Conservation (phyloP, 2,329 filamentous ascomycete species). For the Trichoderma koningii region DNA sequence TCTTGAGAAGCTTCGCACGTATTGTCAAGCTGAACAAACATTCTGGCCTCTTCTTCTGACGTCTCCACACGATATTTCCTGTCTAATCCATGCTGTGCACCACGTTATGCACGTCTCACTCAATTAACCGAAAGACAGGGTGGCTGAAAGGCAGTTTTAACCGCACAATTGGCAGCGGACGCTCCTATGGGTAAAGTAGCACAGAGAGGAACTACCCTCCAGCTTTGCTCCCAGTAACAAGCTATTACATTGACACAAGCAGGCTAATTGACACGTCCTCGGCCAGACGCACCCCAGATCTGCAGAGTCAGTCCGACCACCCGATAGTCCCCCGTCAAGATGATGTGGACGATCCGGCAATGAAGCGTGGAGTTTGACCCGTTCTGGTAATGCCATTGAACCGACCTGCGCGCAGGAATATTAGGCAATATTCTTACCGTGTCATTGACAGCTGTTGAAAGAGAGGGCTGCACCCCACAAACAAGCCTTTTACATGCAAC, state of each 20-base stretch:
- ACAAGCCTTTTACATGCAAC: conserved; percentile 1
- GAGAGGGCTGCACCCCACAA: conserved; percentile 3
- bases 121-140: neutral
- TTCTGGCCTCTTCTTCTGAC: neutral
- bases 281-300: conserved; percentile 18
- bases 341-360: neutral
- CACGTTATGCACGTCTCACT: neutral
- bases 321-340: neutral
- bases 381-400: conserved; percentile 2
- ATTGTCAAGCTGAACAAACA: neutral
- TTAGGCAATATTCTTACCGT: conserved; percentile 8
- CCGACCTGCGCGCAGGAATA: neutral
- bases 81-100: neutral
- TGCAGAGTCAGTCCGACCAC: conserved; percentile 8
- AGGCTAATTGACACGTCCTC: conserved; percentile 14
- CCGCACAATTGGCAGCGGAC: neutral
- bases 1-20: neutral
- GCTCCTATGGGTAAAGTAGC: neutral
- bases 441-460: neutral
- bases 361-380: neutral
- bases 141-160: neutral
- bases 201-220: neutral
- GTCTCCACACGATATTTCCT: neutral
- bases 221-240: too few species aligned
- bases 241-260: neutral